Evolutionary conservation across 177 flowering plant genomes (phyloP).

Genomic region (Vitis hybrid): DNA sequence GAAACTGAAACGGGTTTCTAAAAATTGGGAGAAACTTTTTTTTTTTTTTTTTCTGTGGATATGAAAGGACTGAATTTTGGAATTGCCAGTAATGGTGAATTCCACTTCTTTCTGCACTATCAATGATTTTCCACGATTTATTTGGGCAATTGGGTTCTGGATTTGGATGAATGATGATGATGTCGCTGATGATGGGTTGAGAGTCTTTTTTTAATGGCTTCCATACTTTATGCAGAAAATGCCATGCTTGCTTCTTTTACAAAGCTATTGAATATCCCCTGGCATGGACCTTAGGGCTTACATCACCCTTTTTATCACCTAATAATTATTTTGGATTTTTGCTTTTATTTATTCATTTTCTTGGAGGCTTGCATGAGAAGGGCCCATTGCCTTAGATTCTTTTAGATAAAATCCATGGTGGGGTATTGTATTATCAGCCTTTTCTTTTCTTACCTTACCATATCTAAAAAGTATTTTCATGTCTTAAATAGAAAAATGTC

Average conservation of each 20-base stretch:
- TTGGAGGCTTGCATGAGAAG: no score
- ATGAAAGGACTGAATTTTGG: neutral
- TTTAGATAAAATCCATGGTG: no score
- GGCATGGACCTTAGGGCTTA: constrained; percentile 11
- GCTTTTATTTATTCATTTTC: neutral
- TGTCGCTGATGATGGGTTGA: neutral
- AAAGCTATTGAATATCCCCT: constrained; percentile 11
- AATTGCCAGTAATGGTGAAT: neutral
- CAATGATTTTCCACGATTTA: neutral
- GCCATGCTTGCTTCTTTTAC: constrained; percentile 11
- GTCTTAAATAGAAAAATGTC: no score
- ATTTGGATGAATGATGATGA: neutral
- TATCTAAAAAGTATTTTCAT: no score
- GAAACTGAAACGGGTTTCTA: neutral
- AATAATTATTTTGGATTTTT: neutral
- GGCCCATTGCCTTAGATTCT: neutral
- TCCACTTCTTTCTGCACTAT: neutral
- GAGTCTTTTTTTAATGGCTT: neutral
- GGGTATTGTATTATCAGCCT: no score
- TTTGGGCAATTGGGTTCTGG: neutral
- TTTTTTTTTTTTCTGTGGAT: no score
- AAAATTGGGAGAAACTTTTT: neutral
- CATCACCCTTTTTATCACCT: neutral
- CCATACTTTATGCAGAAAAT: constrained; percentile 15
- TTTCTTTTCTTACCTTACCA: no score